Evolutionary conservation across 208 protist genomes (phyloP).

Genomic region (Zelonia costaricensis): DNA sequence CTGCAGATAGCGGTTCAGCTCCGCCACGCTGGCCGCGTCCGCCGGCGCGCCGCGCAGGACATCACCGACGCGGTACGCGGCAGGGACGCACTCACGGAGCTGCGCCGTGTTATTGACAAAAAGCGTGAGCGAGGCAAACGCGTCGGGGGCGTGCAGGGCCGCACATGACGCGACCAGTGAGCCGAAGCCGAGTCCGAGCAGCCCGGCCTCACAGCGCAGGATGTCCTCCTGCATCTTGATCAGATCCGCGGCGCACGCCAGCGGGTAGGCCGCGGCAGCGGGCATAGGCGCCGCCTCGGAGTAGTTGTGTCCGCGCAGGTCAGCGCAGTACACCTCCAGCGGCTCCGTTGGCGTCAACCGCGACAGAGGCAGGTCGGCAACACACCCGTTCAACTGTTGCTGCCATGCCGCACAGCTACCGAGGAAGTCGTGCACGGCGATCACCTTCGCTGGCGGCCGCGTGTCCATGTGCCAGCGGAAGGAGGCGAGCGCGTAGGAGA

Average conservation of each 20-base stretch:
- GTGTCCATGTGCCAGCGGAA: constrained; percentile 88
- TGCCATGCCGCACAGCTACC: constrained; percentile 58
- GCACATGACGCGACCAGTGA: constrained; percentile 64
- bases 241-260: constrained; percentile 64
- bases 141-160: constrained; percentile 55
- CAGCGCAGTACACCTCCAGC: constrained; percentile 77
- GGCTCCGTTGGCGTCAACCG: constrained; percentile 52
- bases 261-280: constrained; percentile 24
- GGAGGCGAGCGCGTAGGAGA: constrained; percentile 59
- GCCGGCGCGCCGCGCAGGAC: constrained; percentile 30
- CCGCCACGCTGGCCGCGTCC: constrained; percentile 21
- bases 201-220: constrained; percentile 33
- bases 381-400: constrained; percentile 48
- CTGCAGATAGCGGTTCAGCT: constrained; percentile 49
- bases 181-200: constrained; percentile 75
- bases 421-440: constrained; percentile 81
- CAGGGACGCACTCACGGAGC: constrained; percentile 43
- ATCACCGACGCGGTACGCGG: constrained; percentile 24
- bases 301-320: constrained; percentile 78
- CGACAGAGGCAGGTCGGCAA: constrained; percentile 46
- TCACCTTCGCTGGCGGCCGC: constrained; percentile 52
- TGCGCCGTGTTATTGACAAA: constrained; percentile 55
- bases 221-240: constrained; percentile 54
- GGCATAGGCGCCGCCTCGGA: constrained; percentile 31
- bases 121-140: constrained; percentile 59